These are phyloP conservation scores for Penicillium occitanis DNA, from an alignment of 2,329 filamentous ascomycete genomes.

Conservation along the genomic window DNA sequence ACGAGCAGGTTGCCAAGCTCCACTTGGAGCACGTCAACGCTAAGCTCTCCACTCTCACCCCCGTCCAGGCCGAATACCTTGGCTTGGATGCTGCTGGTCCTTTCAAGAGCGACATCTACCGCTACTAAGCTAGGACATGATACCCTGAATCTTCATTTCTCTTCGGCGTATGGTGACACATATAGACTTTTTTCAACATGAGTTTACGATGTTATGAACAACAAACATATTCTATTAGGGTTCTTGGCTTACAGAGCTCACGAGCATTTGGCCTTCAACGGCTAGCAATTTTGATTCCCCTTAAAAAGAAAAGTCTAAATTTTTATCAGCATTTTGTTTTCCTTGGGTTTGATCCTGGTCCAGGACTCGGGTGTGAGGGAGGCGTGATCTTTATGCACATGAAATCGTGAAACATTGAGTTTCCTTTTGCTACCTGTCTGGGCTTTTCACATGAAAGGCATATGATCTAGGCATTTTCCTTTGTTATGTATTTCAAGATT, in stretches of 20 bases:
- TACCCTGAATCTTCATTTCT: constrained; percentile 29
- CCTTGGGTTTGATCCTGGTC: constrained; percentile 3
- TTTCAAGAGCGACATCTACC: constrained; percentile 90
- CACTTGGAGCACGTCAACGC: constrained; percentile 92
- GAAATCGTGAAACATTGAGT: background rate
- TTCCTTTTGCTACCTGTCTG: background rate
- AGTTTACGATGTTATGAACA: constrained; percentile 63
- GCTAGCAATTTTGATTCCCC: constrained; percentile 40
- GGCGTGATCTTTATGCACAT: constrained; percentile 7
- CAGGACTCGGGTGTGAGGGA: constrained; percentile 15
- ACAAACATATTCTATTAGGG: constrained; percentile 43
- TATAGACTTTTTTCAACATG: constrained; percentile 55
- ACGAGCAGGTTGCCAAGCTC: constrained; percentile 95
- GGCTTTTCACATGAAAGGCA: background rate
- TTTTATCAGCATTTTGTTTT: constrained; percentile 5
- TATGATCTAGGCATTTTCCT: background rate
- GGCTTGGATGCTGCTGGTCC: constrained; percentile 81
- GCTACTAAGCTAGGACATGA: constrained; percentile 59
- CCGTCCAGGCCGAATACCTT: constrained; percentile 92
- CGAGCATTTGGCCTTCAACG: constrained; percentile 63
- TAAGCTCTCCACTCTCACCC: constrained; percentile 82
- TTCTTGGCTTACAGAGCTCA: constrained; percentile 45
- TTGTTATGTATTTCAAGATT: constrained; percentile 14
- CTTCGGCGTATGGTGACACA: constrained; percentile 39
- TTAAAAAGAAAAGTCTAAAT: constrained; percentile 5